Evolutionary conservation across 1,139 yeast genomes (phyloP).

Genomic region (Kurtzmaniella quercitrusa): DNA sequence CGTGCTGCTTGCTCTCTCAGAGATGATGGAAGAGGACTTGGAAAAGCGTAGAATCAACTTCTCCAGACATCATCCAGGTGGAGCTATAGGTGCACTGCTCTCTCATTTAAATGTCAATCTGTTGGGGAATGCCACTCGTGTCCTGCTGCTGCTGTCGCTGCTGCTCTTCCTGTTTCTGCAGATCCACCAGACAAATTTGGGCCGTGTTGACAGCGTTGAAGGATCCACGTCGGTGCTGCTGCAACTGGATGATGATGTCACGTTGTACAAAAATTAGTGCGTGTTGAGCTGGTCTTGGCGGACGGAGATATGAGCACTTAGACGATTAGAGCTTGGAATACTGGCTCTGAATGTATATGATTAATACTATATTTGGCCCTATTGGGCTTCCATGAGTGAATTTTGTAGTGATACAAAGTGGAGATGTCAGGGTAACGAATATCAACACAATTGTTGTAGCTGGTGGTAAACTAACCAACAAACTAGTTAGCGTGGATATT

Average conservation of each 20-base stretch:
- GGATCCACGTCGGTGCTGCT: conserved; percentile 5
- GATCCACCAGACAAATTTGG: background rate
- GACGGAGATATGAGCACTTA: background rate
- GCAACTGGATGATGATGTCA: conserved; percentile 1
- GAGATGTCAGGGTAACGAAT: no score
- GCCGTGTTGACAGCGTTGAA: conserved; percentile 4
- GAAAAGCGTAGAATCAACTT: conserved; percentile 52
- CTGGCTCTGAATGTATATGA: background rate
- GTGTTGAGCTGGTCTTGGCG: conserved; percentile 14
- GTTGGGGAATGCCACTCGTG: background rate
- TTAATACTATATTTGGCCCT: no score
- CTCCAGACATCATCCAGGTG: conserved; percentile 82
- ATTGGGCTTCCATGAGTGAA: no score
- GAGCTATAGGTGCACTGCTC: conserved; percentile 69
- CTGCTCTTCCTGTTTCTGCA: background rate
- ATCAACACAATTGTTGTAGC: no score
- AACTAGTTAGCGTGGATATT: no score
- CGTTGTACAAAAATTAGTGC: conserved; percentile 14
- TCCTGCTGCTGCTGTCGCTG: conserved; percentile 1
- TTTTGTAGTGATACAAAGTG: no score
- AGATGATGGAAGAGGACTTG: conserved; percentile 56
- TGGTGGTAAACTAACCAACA: no score
- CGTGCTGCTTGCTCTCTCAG: conserved; percentile 66
- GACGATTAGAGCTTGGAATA: background rate
- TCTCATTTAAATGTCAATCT: conserved; percentile 31